Evolutionary conservation across 73 alveolate genomes (phyloP).

Genomic region (Tetrahymena thermophila): DNA sequence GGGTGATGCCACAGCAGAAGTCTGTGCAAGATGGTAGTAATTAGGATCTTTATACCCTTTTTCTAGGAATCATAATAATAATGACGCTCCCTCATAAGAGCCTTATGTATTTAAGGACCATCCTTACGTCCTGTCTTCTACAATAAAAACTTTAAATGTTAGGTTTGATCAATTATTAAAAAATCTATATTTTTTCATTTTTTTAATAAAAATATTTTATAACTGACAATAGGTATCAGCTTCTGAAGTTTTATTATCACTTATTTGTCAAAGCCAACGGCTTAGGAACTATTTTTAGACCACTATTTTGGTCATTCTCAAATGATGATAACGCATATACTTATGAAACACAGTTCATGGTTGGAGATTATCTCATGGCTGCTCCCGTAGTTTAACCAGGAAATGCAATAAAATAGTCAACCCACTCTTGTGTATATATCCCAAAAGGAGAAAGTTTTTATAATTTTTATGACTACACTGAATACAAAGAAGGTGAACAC

Average conservation of each 20-base stretch:
- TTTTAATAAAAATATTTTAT: neutral
- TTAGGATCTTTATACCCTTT: conserved; percentile 83
- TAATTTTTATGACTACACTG: neutral
- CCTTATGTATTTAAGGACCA: conserved; percentile 31
- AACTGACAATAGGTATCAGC: conserved; percentile 56
- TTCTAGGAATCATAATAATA: conserved; percentile 77
- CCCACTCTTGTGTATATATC: neutral
- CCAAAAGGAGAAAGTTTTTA: neutral
- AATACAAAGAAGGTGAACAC: neutral
- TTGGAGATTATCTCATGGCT: neutral
- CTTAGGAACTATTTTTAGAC: neutral
- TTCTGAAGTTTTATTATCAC: conserved; percentile 69
- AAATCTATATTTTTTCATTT: neutral
- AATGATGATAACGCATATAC: neutral
- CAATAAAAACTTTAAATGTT: neutral
- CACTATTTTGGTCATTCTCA: neutral
- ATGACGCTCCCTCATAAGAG: conserved; percentile 7
- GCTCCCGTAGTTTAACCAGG: neutral
- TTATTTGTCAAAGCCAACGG: neutral
- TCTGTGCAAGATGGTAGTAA: conserved; percentile 82
- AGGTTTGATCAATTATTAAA: neutral
- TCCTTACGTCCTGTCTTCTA: conserved; percentile 4
- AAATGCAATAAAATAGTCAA: neutral
- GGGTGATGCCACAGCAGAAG: conserved; percentile 51
- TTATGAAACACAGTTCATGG: neutral